phyloP scores from a whole-genome alignment of 768 basidiomycete genomes.

The Lentinus tigrinus region DNA sequence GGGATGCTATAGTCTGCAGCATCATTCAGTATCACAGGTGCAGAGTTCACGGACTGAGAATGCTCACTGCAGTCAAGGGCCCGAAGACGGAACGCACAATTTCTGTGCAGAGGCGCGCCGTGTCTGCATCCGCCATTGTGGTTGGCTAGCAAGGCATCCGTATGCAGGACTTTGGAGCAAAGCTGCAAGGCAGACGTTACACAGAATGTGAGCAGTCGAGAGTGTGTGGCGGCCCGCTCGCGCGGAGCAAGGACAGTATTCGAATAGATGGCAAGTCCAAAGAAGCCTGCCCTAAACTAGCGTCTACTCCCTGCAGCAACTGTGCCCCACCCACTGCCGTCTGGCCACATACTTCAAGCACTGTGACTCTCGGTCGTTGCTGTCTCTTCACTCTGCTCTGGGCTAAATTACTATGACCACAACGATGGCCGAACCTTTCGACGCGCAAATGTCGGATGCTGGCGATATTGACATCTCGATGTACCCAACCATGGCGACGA shows the following conservation, averaged over 20 bases:
- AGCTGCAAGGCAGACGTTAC: background rate
- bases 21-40: background rate
- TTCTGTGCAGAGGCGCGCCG: slow-evolving; percentile 57
- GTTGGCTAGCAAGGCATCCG: background rate
- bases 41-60: background rate
- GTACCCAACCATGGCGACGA: slow-evolving; percentile 39
- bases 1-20: slow-evolving; percentile 66
- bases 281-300: slow-evolving; percentile 7
- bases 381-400: background rate
- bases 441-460: slow-evolving; percentile 65
- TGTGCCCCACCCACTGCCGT: background rate
- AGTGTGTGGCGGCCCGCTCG: background rate
- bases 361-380: background rate
- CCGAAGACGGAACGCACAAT: slow-evolving; percentile 69
- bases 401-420: slow-evolving; percentile 2
- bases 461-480: slow-evolving; percentile 60
- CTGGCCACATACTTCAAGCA: background rate
- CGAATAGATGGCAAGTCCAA: slow-evolving; percentile 1
- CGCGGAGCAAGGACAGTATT: background rate
- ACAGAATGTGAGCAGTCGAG: background rate
- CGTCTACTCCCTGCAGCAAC: background rate
- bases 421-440: slow-evolving; percentile 46
- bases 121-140: slow-evolving; percentile 66
- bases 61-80: slow-evolving; percentile 58
- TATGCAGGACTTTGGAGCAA: no score